phyloP scores from a whole-genome alignment of 2,329 filamentous ascomycete genomes.

The Lomentospora prolificans region DNA sequence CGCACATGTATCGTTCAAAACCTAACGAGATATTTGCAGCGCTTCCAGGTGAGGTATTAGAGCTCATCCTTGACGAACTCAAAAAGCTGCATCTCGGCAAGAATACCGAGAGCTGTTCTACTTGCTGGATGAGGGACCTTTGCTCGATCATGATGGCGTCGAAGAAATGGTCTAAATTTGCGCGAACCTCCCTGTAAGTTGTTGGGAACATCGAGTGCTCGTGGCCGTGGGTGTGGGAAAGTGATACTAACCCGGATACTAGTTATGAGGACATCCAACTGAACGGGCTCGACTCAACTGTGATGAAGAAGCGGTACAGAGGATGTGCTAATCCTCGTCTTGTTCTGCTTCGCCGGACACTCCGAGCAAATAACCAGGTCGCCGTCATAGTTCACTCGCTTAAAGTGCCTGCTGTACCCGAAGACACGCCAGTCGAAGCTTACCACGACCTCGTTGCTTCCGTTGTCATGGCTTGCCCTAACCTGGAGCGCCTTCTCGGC shows the following conservation, averaged over 20 bases:
- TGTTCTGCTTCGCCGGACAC: slow-evolving; percentile 45
- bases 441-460: slow-evolving; percentile 51
- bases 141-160: slow-evolving; percentile 40
- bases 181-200: slow-evolving; percentile 40
- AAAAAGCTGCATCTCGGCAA: slow-evolving; percentile 38
- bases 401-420: slow-evolving; percentile 41
- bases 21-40: slow-evolving; percentile 44
- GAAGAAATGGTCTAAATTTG: slow-evolving; percentile 41
- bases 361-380: slow-evolving; percentile 42
- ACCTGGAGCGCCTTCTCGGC: slow-evolving; percentile 49
- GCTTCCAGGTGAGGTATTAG: slow-evolving; percentile 48
- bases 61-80: slow-evolving; percentile 44
- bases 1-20: slow-evolving; percentile 25
- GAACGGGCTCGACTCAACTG: slow-evolving; percentile 43
- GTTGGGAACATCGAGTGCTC: background rate
- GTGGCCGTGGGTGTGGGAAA: too few species aligned
- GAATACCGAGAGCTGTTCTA: slow-evolving; percentile 45
- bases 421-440: slow-evolving; percentile 29
- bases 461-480: slow-evolving; percentile 55
- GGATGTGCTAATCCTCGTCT: slow-evolving; percentile 41
- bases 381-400: slow-evolving; percentile 46
- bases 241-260: background rate
- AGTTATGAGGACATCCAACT: slow-evolving; percentile 51
- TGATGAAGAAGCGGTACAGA: slow-evolving; percentile 49
- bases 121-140: slow-evolving; percentile 55